phyloP scores from a whole-genome alignment of 2,329 filamentous ascomycete genomes.

The Westerdykella aurantiaca region DNA sequence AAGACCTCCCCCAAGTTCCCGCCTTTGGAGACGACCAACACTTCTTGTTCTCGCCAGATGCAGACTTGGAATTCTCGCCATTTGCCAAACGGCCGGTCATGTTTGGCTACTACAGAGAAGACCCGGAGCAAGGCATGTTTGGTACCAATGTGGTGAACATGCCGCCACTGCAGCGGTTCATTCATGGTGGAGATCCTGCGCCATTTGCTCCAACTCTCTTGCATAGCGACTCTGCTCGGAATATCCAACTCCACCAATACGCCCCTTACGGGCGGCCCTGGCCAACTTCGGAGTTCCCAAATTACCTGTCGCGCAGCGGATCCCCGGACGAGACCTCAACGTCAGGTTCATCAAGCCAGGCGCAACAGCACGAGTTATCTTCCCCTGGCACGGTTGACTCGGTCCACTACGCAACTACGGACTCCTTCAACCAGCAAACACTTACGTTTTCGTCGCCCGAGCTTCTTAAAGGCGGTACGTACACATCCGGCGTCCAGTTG shows the following conservation, averaged over 20 bases:
- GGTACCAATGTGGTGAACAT: background rate
- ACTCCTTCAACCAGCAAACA: slow-evolving; percentile 12
- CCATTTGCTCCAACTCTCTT: slow-evolving; percentile 24
- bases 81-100: too few relatives aligned
- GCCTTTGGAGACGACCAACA: slow-evolving; percentile 18
- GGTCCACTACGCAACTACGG: slow-evolving; percentile 15
- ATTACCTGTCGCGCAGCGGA: slow-evolving; percentile 15
- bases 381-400: slow-evolving; percentile 19
- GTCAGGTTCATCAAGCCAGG: slow-evolving; percentile 28
- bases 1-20: slow-evolving; percentile 28
- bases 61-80: too few relatives aligned
- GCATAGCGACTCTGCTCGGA: slow-evolving; percentile 19
- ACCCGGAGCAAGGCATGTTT: too few relatives aligned
- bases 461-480: slow-evolving; percentile 11
- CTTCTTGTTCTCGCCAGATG: background rate
- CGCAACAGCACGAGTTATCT: slow-evolving; percentile 24
- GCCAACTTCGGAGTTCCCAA: slow-evolving; percentile 12
- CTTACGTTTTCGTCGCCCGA: slow-evolving; percentile 17
- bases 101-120: too few relatives aligned
- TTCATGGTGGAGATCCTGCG: slow-evolving; percentile 21
- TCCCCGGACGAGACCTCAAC: slow-evolving; percentile 33
- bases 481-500: slow-evolving; percentile 7
- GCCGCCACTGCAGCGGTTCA: slow-evolving; percentile 28
- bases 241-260: slow-evolving; percentile 8
- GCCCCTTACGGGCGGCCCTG: slow-evolving; percentile 18